Base-by-base conservation (phyloP, 306 rosid genomes). In the Biancaea sappan region DNA sequence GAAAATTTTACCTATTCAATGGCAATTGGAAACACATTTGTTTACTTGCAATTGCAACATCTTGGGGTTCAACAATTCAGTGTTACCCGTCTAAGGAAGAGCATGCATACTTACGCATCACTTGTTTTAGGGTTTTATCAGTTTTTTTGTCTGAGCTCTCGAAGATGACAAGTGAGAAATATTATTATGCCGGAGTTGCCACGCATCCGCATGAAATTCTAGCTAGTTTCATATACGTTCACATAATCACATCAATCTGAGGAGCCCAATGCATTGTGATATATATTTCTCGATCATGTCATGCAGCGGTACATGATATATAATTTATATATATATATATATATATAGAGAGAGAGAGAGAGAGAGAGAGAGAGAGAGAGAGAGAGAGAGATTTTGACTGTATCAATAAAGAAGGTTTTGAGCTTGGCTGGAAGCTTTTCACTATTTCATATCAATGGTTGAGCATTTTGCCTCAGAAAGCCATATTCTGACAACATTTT, bases 381-480 rank as follows among this genome's bases (percentile, higher is more conserved):
- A n/a, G n/a, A n/a, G n/a, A n/a, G 46, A 1, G 14, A 8, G 46
- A 8, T 14, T 44, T 15, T 29, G 41, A 6, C 24, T 34, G 25
- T 34, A 24, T 31, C 4, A 7, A 5, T 35, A 26, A 18, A 32
- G 11, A 48, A 19, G 46, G 59, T 8, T 21, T 34, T 44, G 6
- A 44, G 50, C 18, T 44, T 44, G 18, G 22, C 9, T 76, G 79
- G 73, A 82, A 66, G 64, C 51, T 24, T 81, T 66, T n/a, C n/a
- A n/a, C n/a, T n/a, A n/a, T n/a, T n/a, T 78, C 19, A 29, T 58
- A 35, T 46, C 38, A 26, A 3, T 48, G 29, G 63, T 18, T 40
- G 32, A 34, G 31, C 6, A 28, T 53, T 9, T 10, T 28, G 14
- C 16, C 4, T 69, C 69, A 8, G 56, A 61, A 41, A 61, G 38